These are phyloP conservation scores for Candida chauliodis DNA, from an alignment of 805 yeast species.

Conservation along the genomic window DNA sequence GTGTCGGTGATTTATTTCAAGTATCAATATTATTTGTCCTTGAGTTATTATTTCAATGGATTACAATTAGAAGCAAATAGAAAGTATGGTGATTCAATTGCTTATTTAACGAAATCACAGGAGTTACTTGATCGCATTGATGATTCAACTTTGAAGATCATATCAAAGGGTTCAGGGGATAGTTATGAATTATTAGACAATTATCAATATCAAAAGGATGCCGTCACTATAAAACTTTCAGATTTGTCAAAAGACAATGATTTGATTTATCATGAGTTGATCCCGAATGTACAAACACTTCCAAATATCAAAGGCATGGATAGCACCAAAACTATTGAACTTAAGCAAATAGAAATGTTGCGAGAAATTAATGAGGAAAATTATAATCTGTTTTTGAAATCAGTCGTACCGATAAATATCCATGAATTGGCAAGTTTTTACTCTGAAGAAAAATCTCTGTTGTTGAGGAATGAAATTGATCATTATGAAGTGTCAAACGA, in stretches of 20 bases:
- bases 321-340: slow-evolving; percentile 59
- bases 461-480: slow-evolving; percentile 72
- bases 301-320: slow-evolving; percentile 67
- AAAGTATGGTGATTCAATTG: slow-evolving; percentile 76
- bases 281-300: slow-evolving; percentile 61
- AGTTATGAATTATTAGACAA: slow-evolving; percentile 37
- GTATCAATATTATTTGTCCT: slow-evolving; percentile 50
- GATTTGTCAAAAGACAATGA: slow-evolving; percentile 80
- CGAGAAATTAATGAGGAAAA: slow-evolving; percentile 35
- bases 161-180: slow-evolving; percentile 22
- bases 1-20: slow-evolving; percentile 49
- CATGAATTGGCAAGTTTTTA: slow-evolving; percentile 85
- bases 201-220: slow-evolving; percentile 40
- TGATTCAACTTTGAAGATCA: slow-evolving; percentile 21
- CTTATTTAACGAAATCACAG: slow-evolving; percentile 51
- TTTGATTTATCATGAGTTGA: slow-evolving; percentile 74
- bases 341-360: slow-evolving; percentile 45
- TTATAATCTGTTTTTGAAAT: slow-evolving; percentile 59
- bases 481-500: slow-evolving; percentile 73
- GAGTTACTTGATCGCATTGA: slow-evolving; percentile 35
- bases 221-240: slow-evolving; percentile 30
- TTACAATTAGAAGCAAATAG: slow-evolving; percentile 48
- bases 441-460: slow-evolving; percentile 82
- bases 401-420: slow-evolving; percentile 79
- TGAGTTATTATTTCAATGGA: slow-evolving; percentile 61